Base-by-base conservation (phyloP, 352 stramenopile genomes). In the Globisporangium cystogenes region DNA sequence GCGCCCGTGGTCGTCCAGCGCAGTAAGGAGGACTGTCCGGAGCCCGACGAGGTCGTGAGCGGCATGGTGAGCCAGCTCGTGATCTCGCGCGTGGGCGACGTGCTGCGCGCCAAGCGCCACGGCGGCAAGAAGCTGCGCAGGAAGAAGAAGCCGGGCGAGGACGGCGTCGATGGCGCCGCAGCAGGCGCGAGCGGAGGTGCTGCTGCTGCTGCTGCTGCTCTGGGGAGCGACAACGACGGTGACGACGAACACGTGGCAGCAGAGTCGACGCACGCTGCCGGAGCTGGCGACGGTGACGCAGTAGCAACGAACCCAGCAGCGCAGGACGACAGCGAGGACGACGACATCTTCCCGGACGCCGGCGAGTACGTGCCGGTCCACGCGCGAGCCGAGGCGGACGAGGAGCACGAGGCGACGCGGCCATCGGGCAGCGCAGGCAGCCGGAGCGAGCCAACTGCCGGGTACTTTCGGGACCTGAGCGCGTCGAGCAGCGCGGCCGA, bases 341-440 rank as follows among this genome's bases (percentile, higher is more conserved):
- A 88, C 55, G 77, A 90, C 58, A 92, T 92, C 12, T 92, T 92
- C 43, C 70, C 74, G 1, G 74, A 90, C 23, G 76, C 75, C 14
- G 76, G 76, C 2, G 76, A 88, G 20, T 90, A 90, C 50, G 64
- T 92, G 4, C 82, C 82, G 1, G 68, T 86, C 1, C 70, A 87
- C n/a, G 62, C 73, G 35, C 75, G 77, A 8, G 39, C 40, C 7
- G 63, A 26, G 10, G 46, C 40, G 4, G 14, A 27, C 12, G 18
- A 20, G 0, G 29, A 20, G 59, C 66, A 20, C 24, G 60, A 7
- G 49, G 53, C 41, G 42, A 57, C n/a, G n/a, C n/a, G n/a, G n/a
- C n/a, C n/a, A n/a, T n/a, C n/a, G n/a, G n/a, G n/a, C n/a, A n/a
- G n/a, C n/a, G n/a, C 31, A 44, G 31, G 39, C 15, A 21, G n/a